Conservation (phyloP, 495 filamentous ascomycete genomes). For the Aspergillus cavernicola region DNA sequence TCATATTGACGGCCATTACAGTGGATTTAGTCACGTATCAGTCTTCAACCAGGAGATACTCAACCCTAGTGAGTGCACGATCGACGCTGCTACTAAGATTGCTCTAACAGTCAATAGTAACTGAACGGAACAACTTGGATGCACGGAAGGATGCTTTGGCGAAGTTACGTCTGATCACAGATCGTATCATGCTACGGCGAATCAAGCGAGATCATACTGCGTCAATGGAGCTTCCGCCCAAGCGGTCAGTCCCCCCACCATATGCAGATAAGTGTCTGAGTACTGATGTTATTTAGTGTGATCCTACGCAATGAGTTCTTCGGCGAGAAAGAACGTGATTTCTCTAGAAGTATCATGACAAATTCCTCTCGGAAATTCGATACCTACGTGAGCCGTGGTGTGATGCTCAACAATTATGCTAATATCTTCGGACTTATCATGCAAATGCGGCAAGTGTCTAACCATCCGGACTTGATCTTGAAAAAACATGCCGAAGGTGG, state of each 20-base stretch:
- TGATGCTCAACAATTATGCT: constrained; percentile 95
- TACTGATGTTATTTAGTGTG: constrained; percentile 40
- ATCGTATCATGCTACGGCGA: constrained; percentile 89
- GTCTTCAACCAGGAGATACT: constrained; percentile 95
- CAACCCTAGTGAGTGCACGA: constrained; percentile 59
- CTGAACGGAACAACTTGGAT: constrained; percentile 44
- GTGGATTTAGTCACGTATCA: constrained; percentile 81
- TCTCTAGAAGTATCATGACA: constrained; percentile 92
- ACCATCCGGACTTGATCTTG: constrained; percentile 91
- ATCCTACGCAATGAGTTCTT: constrained; percentile 91
- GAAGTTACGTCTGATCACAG: constrained; percentile 82
- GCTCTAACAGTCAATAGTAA: constrained; percentile 33
- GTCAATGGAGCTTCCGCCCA: constrained; percentile 91
- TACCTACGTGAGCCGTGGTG: constrained; percentile 90
- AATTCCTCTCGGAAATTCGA: constrained; percentile 84
- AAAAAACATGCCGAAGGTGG: constrained; percentile 81
- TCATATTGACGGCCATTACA: constrained; percentile 31
- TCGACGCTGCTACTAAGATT: neutral
- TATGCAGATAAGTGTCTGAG: neutral
- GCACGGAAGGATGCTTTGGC: constrained; percentile 62
- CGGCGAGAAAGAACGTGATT: constrained; percentile 89
- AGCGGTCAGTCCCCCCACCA: constrained; percentile 49
- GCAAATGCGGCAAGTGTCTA: constrained; percentile 95
- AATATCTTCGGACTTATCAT: constrained; percentile 81
- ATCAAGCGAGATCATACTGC: constrained; percentile 88